Conservation (phyloP, 108 stramenopile genomes). For the Chaetoceros muelleri region DNA sequence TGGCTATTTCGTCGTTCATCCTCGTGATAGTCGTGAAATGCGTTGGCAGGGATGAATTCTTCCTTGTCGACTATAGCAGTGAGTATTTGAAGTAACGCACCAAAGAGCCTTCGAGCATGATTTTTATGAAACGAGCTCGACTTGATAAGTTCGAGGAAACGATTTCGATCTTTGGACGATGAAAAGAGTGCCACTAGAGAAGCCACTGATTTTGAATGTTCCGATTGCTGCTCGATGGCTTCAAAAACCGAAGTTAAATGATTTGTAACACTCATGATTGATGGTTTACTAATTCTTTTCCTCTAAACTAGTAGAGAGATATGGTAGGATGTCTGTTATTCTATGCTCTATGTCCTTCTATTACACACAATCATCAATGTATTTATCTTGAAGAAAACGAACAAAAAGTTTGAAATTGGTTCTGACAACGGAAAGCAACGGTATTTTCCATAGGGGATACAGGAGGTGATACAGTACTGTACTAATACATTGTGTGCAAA, state of each 20-base stretch:
- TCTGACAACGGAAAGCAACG: too few relatives aligned
- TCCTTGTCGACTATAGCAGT: conserved; percentile 18
- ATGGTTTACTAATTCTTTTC: too few relatives aligned
- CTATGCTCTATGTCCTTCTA: too few relatives aligned
- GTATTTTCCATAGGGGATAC: too few relatives aligned
- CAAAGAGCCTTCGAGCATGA: conserved; percentile 32
- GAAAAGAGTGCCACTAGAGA: not conserved
- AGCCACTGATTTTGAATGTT: not conserved
- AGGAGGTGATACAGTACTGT: too few relatives aligned
- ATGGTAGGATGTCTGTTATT: too few relatives aligned
- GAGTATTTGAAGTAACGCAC: conserved; percentile 14
- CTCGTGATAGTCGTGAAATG: not conserved
- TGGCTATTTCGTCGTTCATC: conserved; percentile 7
- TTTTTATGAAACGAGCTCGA: conserved; percentile 7
- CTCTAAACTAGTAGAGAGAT: too few relatives aligned
- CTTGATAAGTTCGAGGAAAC: not conserved
- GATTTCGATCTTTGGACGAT: not conserved
- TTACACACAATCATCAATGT: too few relatives aligned
- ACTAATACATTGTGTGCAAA: too few relatives aligned
- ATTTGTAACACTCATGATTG: not conserved
- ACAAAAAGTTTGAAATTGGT: too few relatives aligned
- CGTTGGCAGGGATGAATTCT: conserved; percentile 24
- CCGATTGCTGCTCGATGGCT: not conserved
- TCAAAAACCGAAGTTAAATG: not conserved
- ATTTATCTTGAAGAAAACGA: too few relatives aligned